Conservation (phyloP, 2,329 filamentous ascomycete genomes). For the Penicillium sp. region DNA sequence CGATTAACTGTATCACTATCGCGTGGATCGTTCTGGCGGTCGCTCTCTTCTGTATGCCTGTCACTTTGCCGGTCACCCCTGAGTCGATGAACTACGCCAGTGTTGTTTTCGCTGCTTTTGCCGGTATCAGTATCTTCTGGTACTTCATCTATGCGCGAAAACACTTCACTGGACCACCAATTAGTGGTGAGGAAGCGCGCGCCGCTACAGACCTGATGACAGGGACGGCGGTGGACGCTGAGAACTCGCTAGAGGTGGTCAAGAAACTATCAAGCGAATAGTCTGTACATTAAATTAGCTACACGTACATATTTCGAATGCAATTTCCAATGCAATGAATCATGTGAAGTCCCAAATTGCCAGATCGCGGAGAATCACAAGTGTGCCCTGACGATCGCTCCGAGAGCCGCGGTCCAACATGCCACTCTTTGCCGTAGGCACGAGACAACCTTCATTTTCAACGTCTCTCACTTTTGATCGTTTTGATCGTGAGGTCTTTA, state of each 20-base stretch:
- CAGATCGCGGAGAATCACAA: conserved; percentile 27
- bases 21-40: conserved; percentile 70
- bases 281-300: conserved; percentile 6
- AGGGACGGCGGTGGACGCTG: conserved; percentile 34
- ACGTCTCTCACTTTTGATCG: background rate
- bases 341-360: background rate
- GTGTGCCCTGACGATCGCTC: conserved; percentile 26
- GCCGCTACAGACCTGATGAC: conserved; percentile 33
- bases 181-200: conserved; percentile 30
- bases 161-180: conserved; percentile 62
- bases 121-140: conserved; percentile 60
- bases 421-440: conserved; percentile 12
- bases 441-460: conserved; percentile 1
- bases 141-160: conserved; percentile 65
- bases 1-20: conserved; percentile 69
- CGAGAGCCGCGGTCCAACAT: conserved; percentile 37
- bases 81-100: conserved; percentile 67
- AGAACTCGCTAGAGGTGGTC: conserved; percentile 28
- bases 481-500: background rate
- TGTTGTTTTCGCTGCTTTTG: conserved; percentile 66
- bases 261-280: conserved; percentile 20
- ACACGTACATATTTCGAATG: background rate
- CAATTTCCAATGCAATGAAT: background rate
- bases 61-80: conserved; percentile 58
- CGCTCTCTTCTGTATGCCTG: conserved; percentile 75